Evolutionary conservation across 2,329 filamentous ascomycete genomes (phyloP).

Genomic region (Fusarium redolens): DNA sequence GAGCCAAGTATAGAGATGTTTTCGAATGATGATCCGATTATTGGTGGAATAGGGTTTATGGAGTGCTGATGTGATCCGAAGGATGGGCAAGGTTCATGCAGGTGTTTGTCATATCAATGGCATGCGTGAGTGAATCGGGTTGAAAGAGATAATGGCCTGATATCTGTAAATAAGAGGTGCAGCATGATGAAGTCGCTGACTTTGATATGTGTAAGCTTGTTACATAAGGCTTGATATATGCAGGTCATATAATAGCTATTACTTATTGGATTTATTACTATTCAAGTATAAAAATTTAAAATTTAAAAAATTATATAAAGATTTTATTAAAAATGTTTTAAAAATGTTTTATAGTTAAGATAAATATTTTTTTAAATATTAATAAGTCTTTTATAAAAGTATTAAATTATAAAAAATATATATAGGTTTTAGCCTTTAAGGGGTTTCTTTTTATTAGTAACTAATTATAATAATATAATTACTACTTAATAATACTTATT

Average conservation of each 20-base stretch:
- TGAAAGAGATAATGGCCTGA: background rate
- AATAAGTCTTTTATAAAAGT: too few relatives aligned
- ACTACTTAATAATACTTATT: too few relatives aligned
- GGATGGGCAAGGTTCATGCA: background rate
- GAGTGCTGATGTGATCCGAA: background rate
- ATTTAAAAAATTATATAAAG: background rate
- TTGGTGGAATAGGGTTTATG: background rate
- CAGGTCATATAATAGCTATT: background rate
- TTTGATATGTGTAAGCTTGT: background rate
- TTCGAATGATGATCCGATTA: background rate
- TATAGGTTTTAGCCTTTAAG: background rate
- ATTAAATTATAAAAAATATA: too few relatives aligned
- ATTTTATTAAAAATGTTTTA: background rate
- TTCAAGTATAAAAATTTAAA: too few relatives aligned
- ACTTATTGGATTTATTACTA: too few relatives aligned
- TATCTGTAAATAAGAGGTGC: background rate
- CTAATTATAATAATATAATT: too few relatives aligned
- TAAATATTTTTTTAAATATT: too few relatives aligned
- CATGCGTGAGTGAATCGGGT: too few relatives aligned
- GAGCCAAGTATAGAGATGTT: background rate
- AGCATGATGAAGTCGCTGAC: too few relatives aligned
- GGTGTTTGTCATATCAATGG: background rate
- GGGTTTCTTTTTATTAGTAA: background rate
- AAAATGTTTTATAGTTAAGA: background rate
- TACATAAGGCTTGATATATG: accelerated